Percentiles rank a stretch among this genome's conserved stretches.
These are phyloP conservation scores for Shiraia sp. DNA, from an alignment of 2,329 filamentous ascomycete species.

Conservation along the genomic window DNA sequence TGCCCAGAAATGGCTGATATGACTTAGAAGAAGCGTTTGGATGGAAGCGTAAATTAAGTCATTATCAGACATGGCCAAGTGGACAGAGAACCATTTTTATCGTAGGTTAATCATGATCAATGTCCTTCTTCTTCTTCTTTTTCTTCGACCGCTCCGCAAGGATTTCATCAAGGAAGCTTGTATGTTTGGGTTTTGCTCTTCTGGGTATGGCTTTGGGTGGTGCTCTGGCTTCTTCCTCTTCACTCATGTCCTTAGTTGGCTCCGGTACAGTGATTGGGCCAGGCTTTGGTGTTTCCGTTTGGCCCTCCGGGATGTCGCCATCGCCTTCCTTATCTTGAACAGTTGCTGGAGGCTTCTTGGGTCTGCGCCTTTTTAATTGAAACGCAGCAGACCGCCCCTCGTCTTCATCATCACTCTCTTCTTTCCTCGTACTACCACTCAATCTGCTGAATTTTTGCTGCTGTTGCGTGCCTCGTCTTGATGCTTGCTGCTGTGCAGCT, in stretches of 20 bases:
- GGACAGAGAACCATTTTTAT: no score
- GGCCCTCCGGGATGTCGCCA: constrained; percentile 1
- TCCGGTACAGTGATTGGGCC: no score
- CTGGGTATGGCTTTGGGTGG: constrained; percentile 16
- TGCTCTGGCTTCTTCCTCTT: constrained; percentile 7
- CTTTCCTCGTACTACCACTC: constrained; percentile 16
- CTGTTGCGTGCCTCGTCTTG: constrained; percentile 24
- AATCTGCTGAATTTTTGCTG: constrained; percentile 26
- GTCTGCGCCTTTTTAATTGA: constrained; percentile 36
- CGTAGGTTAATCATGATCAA: not conserved
- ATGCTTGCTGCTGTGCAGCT: constrained; percentile 26
- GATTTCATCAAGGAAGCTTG: constrained; percentile 60
- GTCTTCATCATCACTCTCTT: constrained; percentile 47
- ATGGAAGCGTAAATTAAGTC: no score
- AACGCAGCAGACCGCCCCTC: constrained; percentile 42
- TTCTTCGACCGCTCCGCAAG: constrained; percentile 55
- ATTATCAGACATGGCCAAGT: no score
- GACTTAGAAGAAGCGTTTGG: no score
- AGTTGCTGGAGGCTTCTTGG: constrained; percentile 19
- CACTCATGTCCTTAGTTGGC: constrained; percentile 8
- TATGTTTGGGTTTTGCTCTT: constrained; percentile 41
- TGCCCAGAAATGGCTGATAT: no score
- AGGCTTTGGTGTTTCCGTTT: not conserved
- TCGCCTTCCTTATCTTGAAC: constrained; percentile 16
- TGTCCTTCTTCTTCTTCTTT: constrained; percentile 46